A percentile compares a stretch with the other conserved stretches of the same genome.
These are phyloP conservation scores for Wallacemonas sp. DNA, from an alignment of 208 protist genomes.

Conservation along the genomic window DNA sequence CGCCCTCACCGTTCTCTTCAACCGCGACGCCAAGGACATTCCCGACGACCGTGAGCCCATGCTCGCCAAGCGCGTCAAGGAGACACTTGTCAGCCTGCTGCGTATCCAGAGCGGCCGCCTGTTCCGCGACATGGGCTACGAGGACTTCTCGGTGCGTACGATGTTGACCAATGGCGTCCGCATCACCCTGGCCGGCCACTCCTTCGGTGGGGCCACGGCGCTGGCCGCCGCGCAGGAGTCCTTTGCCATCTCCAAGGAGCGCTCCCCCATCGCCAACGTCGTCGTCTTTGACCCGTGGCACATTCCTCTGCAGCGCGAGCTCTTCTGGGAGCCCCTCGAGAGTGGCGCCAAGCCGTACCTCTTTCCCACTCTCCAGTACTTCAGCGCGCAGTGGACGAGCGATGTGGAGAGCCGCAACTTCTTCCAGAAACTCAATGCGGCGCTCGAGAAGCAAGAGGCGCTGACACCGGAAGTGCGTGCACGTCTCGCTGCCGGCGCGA, in stretches of 20 bases:
- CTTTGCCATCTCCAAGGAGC: background rate
- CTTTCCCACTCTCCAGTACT: constrained; percentile 58
- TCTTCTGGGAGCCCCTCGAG: constrained; percentile 43
- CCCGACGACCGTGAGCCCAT: constrained; percentile 49
- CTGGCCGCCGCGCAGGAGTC: constrained; percentile 50
- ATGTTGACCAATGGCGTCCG: background rate
- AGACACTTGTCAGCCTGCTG: constrained; percentile 40
- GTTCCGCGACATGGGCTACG: constrained; percentile 15
- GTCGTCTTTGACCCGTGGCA: constrained; percentile 76
- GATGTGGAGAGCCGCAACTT: constrained; percentile 42
- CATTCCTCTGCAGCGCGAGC: constrained; percentile 40
- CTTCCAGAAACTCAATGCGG: constrained; percentile 31
- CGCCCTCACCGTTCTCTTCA: constrained; percentile 26
- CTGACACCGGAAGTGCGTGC: background rate
- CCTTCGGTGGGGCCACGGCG: constrained; percentile 79
- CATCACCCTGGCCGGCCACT: constrained; percentile 63
- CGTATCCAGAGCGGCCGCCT: constrained; percentile 10
- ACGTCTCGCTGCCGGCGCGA: background rate
- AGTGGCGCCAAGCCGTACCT: constrained; percentile 25
- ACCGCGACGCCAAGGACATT: constrained; percentile 35
- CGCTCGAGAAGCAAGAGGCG: constrained; percentile 6
- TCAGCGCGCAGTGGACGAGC: constrained; percentile 55
- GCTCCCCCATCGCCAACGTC: constrained; percentile 19
- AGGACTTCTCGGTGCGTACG: constrained; percentile 11
- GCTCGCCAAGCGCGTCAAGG: constrained; percentile 50